These are phyloP conservation scores for Tripterygium wilfordii DNA, from an alignment of 177 flowering plant genomes.

Conservation along the genomic window DNA sequence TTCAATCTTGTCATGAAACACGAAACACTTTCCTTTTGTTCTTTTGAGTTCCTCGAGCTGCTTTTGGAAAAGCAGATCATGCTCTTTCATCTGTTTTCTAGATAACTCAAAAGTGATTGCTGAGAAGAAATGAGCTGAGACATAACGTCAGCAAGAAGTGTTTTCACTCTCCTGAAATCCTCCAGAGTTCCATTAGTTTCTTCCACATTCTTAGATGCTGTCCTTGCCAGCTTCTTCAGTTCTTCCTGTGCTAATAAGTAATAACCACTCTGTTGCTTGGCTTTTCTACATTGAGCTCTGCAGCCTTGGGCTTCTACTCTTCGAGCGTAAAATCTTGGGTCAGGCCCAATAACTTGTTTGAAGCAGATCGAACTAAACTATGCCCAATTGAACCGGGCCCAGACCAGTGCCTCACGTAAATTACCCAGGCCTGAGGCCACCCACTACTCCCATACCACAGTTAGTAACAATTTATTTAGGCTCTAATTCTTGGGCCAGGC, in stretches of 20 bases:
- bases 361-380: too few species aligned
- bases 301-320: constrained; percentile 49
- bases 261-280: constrained; percentile 63
- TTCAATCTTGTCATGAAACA: constrained; percentile 46
- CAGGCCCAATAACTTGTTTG: too few species aligned
- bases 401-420: too few species aligned
- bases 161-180: constrained; percentile 59
- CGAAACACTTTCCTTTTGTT: constrained; percentile 38
- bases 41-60: constrained; percentile 62
- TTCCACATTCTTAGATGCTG: constrained; percentile 33
- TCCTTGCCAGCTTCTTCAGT: constrained; percentile 44
- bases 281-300: constrained; percentile 56
- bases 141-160: constrained; percentile 68
- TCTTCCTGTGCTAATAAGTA: constrained; percentile 54
- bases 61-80: constrained; percentile 46
- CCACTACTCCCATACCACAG: too few species aligned
- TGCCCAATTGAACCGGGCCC: too few species aligned
- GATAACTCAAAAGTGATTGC: constrained; percentile 56
- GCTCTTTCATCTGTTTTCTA: constrained; percentile 54
- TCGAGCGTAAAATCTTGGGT: too few species aligned
- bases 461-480: too few species aligned
- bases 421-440: too few species aligned
- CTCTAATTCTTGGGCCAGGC: too few species aligned
- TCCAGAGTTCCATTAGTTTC: constrained; percentile 41
- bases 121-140: constrained; percentile 69